A percentile compares a stretch with the other conserved stretches of the same genome.
phyloP scores from a whole-genome alignment of 495 filamentous ascomycete genomes.

The Lepidopterella palustris region DNA sequence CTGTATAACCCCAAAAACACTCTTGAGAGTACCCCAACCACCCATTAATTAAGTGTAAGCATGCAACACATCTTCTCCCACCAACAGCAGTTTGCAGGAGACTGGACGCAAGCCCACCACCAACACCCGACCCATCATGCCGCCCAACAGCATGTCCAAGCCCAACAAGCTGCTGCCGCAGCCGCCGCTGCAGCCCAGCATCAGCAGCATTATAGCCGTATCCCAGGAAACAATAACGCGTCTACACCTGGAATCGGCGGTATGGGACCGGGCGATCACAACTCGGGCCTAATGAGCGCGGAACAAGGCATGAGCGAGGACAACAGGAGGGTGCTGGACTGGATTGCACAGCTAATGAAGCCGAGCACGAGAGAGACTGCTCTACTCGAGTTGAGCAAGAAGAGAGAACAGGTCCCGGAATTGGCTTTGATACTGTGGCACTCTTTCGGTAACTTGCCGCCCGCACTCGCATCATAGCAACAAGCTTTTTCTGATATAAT shows the following conservation, averaged over 20 bases:
- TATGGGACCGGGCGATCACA: slow-evolving; percentile 4
- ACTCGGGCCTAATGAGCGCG: slow-evolving; percentile 10
- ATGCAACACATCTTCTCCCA: slow-evolving; percentile 58
- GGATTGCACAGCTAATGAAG: slow-evolving; percentile 88
- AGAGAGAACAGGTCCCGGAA: slow-evolving; percentile 95
- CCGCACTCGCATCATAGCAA: too few species aligned
- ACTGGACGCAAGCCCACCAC: slow-evolving; percentile 58
- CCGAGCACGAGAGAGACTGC: slow-evolving; percentile 81
- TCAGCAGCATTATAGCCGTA: slow-evolving; percentile 74
- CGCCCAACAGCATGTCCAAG: slow-evolving; percentile 46
- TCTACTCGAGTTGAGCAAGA: slow-evolving; percentile 95
- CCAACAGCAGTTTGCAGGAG: slow-evolving; percentile 70
- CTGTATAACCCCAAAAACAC: too few species aligned
- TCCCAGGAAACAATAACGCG: slow-evolving; percentile 57
- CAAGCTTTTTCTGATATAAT: too few species aligned
- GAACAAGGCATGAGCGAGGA: slow-evolving; percentile 73
- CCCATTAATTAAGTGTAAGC: neutral
- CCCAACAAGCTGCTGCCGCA: slow-evolving; percentile 55
- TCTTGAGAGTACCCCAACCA: too few species aligned
- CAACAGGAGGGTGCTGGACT: slow-evolving; percentile 82
- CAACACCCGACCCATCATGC: slow-evolving; percentile 55
- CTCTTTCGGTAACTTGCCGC: slow-evolving; percentile 76
- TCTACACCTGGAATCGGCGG: slow-evolving; percentile 18
- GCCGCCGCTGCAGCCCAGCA: slow-evolving; percentile 61
- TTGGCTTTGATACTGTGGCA: slow-evolving; percentile 97